Evolutionary conservation across 176 grass and related monocot species (phyloP), one percentile per base, ranked within the genome.

Genomic region (Miscanthus lutarioriparius): DNA sequence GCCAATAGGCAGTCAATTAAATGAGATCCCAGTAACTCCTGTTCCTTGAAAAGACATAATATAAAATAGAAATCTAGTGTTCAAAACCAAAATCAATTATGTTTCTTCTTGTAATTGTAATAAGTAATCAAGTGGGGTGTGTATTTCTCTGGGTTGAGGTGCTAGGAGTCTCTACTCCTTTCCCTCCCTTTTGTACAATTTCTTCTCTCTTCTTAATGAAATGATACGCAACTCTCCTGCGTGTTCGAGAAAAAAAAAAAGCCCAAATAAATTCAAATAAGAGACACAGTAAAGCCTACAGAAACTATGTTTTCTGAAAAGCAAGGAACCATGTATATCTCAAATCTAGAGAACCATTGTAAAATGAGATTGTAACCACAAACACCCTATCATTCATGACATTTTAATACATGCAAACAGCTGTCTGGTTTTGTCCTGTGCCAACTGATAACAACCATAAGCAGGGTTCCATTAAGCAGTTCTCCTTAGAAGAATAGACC

Each of bases 301-400:
- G 49, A 87, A 81, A 19, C 47, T 72, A 1, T 79, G 45, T 70
- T 71, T 71, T 39, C 83, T 63, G n/a, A 35, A 77, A 44, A 62
- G 27, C 20, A 22, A 79, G 37, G n/a, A 84, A 58, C 10, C 44
- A 70, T 19, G 25, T 59, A 23, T 54, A 77, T 49, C 23, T 59
- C 10, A 40, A 58, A 77, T 30, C 47, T 58, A 44, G 72, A 30
- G 44, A 58, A 41, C 23, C 53, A 35, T 16, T 58, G 33, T 76
- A 77, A 49, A 74, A 83, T 37, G 7, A 49, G 40, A 37, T 49
- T 22, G 56, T 58, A 62, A 67, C 30, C 30, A 67, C 19, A 37
- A 22, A 68, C 32, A 68, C 30, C 15, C 28, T 75, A 7, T 6
- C 47, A 54, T 75, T 6, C 47, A 54, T 75, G 28, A 22, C 47